Evolutionary conservation across 1,284 basidiomycete genomes (phyloP), one percentile per base, ranked within the genome.

Genomic region (Melanopsichium pennsylvanicum): DNA sequence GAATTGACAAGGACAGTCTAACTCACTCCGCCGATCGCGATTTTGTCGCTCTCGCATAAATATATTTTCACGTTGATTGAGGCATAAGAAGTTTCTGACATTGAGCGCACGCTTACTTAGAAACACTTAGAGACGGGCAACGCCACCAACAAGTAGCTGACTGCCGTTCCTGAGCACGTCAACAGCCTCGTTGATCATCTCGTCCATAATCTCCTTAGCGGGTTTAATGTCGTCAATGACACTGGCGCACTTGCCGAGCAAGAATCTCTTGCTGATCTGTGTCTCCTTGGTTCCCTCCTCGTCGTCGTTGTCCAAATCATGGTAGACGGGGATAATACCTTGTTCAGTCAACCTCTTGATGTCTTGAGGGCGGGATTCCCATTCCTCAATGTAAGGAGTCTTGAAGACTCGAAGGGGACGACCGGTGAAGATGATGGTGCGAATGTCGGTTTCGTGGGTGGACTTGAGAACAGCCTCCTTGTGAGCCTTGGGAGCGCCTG

Each of bases 401-500:
- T 64, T 70, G 56, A 48, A 68, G 3, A 69, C 90, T 35, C 92
- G 87, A 70, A 96, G 83, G 11, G 93, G 93, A 25, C 93, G 88
- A 19, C 93, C 93, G 19, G 77, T 81, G 58, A 75, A 76, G 61
- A 76, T 76, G 63, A 76, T 71, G 29, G 72, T 75, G 18, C 75
- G 62, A 26, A 75, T 56, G 42, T 77, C 75, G 40, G 68, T 72
- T 43, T 78, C 75, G 62, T 78, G 75, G 4, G 64, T 76, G 25
- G 71, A 69, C 48, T 67, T 75, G 43, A 78, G 57, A 19, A 78
- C 67, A 26, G 72, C 74, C 36, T 78, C 72, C 69, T 78, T 76
- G 70, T 78, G 75, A 11, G 61, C 64, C 45, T 67, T 70, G 43
- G 75, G 74, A 12, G 75, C 75, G 29, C 75, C 75, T 3, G 63